These are phyloP conservation scores for Cucumis variabilis DNA, from an alignment of 331 rosid species.

Conservation along the genomic window DNA sequence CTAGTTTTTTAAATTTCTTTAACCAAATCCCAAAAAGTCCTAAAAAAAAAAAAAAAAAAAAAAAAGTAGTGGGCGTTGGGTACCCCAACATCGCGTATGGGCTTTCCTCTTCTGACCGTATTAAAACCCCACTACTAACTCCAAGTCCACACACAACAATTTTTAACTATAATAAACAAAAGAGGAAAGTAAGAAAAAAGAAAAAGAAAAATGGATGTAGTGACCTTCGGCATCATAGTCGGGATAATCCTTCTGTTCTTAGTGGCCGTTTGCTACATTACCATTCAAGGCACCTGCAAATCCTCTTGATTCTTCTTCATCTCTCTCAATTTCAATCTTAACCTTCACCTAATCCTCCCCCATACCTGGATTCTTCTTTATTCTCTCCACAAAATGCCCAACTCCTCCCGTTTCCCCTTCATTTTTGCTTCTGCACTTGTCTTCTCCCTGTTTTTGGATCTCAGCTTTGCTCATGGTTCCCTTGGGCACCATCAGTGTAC, in stretches of 20 bases:
- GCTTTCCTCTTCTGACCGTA: too few relatives aligned
- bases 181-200: not conserved
- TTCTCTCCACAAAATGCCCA: conserved; percentile 38
- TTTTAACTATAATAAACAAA: too few relatives aligned
- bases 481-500: conserved; percentile 40
- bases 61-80: too few relatives aligned
- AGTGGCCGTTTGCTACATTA: conserved; percentile 64
- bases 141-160: not conserved
- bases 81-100: too few relatives aligned
- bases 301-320: not conserved
- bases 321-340: not conserved
- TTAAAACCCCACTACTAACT: not conserved
- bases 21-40: too few relatives aligned
- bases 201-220: conserved; percentile 60
- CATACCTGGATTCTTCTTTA: not conserved
- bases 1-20: too few relatives aligned
- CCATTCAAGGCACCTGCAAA: conserved; percentile 84
- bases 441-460: conserved; percentile 57
- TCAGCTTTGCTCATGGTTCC: conserved; percentile 49
- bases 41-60: too few relatives aligned
- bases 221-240: conserved; percentile 83
- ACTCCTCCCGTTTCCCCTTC: conserved; percentile 17
- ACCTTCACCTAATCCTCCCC: not conserved
- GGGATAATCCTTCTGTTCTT: conserved; percentile 76
- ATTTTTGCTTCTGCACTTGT: conserved; percentile 36